Percentiles rank a stretch among this genome's conserved stretches.
Conservation (phyloP, 768 basidiomycete species). For the Suillus cothurnatus region DNA sequence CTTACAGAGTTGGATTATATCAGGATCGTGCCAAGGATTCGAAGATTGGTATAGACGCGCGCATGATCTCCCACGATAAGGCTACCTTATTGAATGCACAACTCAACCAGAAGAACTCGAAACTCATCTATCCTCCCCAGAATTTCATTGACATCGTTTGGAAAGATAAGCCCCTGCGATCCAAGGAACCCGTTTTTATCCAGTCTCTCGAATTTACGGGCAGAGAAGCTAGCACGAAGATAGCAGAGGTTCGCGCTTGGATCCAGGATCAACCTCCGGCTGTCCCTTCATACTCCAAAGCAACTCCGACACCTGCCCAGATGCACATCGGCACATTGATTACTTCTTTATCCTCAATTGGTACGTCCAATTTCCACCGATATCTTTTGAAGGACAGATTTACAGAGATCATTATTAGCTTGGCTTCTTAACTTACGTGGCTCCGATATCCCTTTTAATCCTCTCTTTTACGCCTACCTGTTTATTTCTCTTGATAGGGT, state of each 20-base stretch:
- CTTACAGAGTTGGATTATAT: slow-evolving; percentile 17
- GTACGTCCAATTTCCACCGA: slow-evolving; percentile 39
- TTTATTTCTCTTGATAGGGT: slow-evolving; percentile 65
- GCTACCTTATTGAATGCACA: slow-evolving; percentile 61
- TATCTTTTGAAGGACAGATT: not conserved
- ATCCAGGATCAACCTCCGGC: slow-evolving; percentile 61
- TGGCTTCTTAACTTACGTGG: slow-evolving; percentile 90
- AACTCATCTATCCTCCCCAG: slow-evolving; percentile 77
- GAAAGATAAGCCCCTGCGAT: slow-evolving; percentile 74
- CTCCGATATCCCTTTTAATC: slow-evolving; percentile 88
- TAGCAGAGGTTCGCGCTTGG: slow-evolving; percentile 72
- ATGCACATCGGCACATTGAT: slow-evolving; percentile 69
- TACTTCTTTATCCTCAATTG: slow-evolving; percentile 70
- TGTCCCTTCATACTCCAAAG: slow-evolving; percentile 62
- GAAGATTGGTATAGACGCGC: slow-evolving; percentile 81
- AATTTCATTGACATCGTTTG: slow-evolving; percentile 85
- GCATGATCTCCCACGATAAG: slow-evolving; percentile 77
- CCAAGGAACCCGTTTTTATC: slow-evolving; percentile 62
- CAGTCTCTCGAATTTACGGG: slow-evolving; percentile 75
- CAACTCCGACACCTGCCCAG: slow-evolving; percentile 59
- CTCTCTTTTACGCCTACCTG: slow-evolving; percentile 88
- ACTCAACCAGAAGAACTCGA: slow-evolving; percentile 55
- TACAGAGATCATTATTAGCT: slow-evolving; percentile 44
- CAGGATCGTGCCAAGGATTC: slow-evolving; percentile 43
- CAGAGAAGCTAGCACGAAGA: slow-evolving; percentile 66